These are phyloP conservation scores for Gnomoniopsis sp. DNA, from an alignment of 2,329 filamentous ascomycete genomes.

Conservation along the genomic window DNA sequence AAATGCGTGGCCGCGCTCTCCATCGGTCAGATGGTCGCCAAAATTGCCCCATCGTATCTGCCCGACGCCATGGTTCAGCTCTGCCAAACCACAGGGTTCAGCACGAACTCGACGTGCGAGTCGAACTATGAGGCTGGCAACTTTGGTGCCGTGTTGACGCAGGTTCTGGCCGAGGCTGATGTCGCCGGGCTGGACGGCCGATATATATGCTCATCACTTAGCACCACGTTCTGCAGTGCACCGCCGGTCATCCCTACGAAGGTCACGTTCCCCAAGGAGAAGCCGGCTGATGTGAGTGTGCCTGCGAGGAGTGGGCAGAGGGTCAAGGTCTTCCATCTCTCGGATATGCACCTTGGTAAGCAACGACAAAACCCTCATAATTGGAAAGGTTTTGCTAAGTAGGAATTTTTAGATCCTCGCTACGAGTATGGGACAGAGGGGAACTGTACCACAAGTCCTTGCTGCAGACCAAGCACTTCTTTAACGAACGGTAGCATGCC, in stretches of 20 bases:
- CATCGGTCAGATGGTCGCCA: slow-evolving; percentile 47
- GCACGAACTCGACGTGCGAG: slow-evolving; percentile 44
- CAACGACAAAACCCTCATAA: background rate
- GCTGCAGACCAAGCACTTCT: slow-evolving; percentile 44
- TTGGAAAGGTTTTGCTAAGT: background rate
- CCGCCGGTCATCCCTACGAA: slow-evolving; percentile 43
- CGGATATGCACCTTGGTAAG: slow-evolving; percentile 47
- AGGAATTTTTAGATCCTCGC: slow-evolving; percentile 38
- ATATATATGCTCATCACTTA: slow-evolving; percentile 53
- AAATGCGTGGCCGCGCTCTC: slow-evolving; percentile 50
- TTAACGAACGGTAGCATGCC: slow-evolving; percentile 30
- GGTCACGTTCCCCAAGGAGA: slow-evolving; percentile 52
- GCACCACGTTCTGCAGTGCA: slow-evolving; percentile 42
- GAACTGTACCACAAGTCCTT: slow-evolving; percentile 48
- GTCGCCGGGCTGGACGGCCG: slow-evolving; percentile 51
- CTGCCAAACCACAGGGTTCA: slow-evolving; percentile 45
- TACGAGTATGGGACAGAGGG: slow-evolving; percentile 51
- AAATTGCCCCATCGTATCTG: slow-evolving; percentile 43
- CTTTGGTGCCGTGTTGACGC: slow-evolving; percentile 55
- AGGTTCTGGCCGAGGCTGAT: slow-evolving; percentile 51
- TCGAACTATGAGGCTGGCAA: slow-evolving; percentile 42
- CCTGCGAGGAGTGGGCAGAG: slow-evolving; percentile 48
- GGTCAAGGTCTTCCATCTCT: slow-evolving; percentile 54
- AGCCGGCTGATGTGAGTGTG: slow-evolving; percentile 39
- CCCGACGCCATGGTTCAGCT: slow-evolving; percentile 48